Percentiles rank a stretch among this genome's conserved stretches.
phyloP scores from a whole-genome alignment of 2,329 filamentous ascomycete species.

The Bertia moriformis region DNA sequence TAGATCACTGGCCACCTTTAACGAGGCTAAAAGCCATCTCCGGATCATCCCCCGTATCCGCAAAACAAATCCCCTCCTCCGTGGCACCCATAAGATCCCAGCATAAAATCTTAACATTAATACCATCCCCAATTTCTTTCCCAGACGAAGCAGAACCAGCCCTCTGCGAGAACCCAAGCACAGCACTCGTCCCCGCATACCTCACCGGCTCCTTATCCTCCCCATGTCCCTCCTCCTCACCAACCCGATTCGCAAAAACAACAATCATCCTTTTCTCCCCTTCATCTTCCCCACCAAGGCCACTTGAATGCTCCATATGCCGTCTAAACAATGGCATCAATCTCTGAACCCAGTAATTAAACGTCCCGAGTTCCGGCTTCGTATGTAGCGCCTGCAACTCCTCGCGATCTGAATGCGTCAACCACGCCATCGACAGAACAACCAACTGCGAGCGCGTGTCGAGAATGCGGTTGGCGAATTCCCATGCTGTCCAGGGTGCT shows the following conservation, averaged over 20 bases:
- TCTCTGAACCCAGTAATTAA: not conserved
- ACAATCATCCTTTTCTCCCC: conserved; percentile 19
- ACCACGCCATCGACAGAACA: conserved; percentile 49
- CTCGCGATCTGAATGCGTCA: conserved; percentile 30
- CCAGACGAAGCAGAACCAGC: conserved; percentile 4
- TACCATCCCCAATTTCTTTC: conserved; percentile 5
- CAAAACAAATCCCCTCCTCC: conserved; percentile 26
- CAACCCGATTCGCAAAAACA: conserved; percentile 28
- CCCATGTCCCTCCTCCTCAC: conserved; percentile 19
- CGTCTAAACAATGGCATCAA: not conserved
- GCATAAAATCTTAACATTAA: conserved; percentile 22
- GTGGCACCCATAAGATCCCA: conserved; percentile 27
- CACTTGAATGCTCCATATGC: conserved; percentile 15
- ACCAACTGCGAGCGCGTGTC: conserved; percentile 30
- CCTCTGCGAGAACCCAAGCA: conserved; percentile 15
- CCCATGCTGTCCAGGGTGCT: conserved; percentile 39
- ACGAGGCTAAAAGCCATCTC: conserved; percentile 10
- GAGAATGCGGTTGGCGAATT: conserved; percentile 41
- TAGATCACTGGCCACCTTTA: no score
- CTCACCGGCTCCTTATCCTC: conserved; percentile 20
- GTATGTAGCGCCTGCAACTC: conserved; percentile 23
- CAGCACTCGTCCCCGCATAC: conserved; percentile 30
- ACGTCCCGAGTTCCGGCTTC: not conserved
- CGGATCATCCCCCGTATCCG: conserved; percentile 23
- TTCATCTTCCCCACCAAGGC: conserved; percentile 15